Conservation (phyloP, 2,329 filamentous ascomycete genomes). For the Ceratocystis albifundus region DNA sequence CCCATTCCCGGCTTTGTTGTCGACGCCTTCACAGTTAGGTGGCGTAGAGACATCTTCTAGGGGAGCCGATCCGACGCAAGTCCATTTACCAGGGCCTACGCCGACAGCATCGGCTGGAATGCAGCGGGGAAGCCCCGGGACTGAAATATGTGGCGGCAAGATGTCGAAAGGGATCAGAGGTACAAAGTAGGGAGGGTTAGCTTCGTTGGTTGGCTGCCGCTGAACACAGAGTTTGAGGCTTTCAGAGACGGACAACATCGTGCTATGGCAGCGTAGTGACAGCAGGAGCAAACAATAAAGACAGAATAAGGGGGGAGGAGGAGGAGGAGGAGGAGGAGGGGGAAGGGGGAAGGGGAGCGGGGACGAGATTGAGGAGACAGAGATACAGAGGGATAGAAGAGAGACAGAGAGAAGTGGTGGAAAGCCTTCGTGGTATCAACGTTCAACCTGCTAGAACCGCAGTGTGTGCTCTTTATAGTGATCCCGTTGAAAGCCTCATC, state of each 20-base stretch:
- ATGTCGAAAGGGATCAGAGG: conserved; percentile 46
- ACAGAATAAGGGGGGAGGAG: too few relatives aligned
- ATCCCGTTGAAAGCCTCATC: not conserved
- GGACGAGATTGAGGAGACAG: not conserved
- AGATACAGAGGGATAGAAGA: not conserved
- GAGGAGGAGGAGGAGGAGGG: too few relatives aligned
- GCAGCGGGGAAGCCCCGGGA: conserved; percentile 36
- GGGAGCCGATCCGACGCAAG: not conserved
- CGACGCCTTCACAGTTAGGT: not conserved
- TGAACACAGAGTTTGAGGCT: conserved; percentile 33
- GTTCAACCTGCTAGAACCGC: not conserved
- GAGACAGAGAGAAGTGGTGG: not conserved
- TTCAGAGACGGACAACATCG: not conserved
- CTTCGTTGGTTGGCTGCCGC: conserved; percentile 31
- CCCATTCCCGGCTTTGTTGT: not conserved
- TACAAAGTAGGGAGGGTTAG: conserved; percentile 31
- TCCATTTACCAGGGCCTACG: not conserved
- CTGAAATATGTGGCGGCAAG: conserved; percentile 37
- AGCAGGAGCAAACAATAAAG: not conserved
- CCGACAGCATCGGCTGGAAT: conserved; percentile 32
- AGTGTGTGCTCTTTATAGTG: not conserved
- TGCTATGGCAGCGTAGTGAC: not conserved
- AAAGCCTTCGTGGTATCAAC: not conserved
- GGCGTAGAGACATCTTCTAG: not conserved
- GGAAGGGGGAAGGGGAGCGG: too few relatives aligned